Evolutionary conservation across 106 monocot species (phyloP).

Genomic region (Phalaenopsis aphrodite): DNA sequence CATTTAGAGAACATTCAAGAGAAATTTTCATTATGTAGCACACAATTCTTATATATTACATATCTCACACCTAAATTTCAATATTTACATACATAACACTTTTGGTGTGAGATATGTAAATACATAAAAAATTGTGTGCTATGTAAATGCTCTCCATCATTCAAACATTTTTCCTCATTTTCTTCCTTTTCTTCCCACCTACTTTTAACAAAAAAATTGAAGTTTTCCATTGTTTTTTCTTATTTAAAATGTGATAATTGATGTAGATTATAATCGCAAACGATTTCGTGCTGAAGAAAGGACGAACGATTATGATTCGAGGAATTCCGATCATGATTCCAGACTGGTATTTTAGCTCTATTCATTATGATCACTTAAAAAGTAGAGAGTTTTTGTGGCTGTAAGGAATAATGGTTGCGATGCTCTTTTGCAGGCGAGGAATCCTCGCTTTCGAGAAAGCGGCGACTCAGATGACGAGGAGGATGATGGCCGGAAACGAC

Average conservation of each 20-base stretch:
- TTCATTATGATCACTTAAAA: no score
- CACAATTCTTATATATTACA: no score
- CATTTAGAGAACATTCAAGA: not conserved
- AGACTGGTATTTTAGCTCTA: constrained; percentile 32
- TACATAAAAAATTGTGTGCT: no score
- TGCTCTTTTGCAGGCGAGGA: constrained; percentile 44
- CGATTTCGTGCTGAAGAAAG: constrained; percentile 71
- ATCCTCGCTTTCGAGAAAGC: constrained; percentile 80
- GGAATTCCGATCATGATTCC: constrained; percentile 41
- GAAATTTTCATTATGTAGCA: no score
- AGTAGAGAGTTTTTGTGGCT: no score
- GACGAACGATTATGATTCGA: constrained; percentile 47
- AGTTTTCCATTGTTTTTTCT: not conserved
- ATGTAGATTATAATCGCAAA: constrained; percentile 59
- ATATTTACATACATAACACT: no score
- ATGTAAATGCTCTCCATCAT: no score
- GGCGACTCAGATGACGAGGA: constrained; percentile 87
- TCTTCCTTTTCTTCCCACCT: not conserved
- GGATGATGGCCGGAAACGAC: constrained; percentile 66
- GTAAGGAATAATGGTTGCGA: not conserved
- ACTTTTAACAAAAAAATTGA: not conserved
- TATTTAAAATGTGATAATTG: not conserved
- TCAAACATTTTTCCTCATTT: not conserved
- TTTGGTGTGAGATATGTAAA: no score
- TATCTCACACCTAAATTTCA: no score